phyloP scores from a whole-genome alignment of 768 basidiomycete species.

The Leccinum sublutescens region DNA sequence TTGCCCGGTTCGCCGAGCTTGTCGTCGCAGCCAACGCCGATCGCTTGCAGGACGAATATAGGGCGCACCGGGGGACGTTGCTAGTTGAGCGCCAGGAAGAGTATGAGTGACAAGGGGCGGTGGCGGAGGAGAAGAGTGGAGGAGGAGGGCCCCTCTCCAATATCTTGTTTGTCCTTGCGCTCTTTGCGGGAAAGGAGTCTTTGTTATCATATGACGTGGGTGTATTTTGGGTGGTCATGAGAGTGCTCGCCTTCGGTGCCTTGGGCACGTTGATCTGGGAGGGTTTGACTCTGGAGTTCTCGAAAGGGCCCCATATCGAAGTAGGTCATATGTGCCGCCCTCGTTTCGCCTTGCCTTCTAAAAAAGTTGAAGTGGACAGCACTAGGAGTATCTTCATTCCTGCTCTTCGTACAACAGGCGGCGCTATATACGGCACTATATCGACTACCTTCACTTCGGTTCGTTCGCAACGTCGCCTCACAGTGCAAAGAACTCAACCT shows the following conservation, averaged over 20 bases:
- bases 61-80: too few species aligned
- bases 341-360: conserved; percentile 4
- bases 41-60: too few species aligned
- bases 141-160: conserved; percentile 42
- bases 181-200: conserved; percentile 66
- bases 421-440: conserved; percentile 68
- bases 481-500: not conserved
- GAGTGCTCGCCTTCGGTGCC: conserved; percentile 72
- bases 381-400: conserved; percentile 61
- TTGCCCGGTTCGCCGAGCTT: too few species aligned
- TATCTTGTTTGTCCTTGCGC: conserved; percentile 58
- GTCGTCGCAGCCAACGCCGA: too few species aligned
- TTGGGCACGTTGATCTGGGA: conserved; percentile 64
- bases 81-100: too few species aligned
- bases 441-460: conserved; percentile 68
- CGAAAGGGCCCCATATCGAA: conserved; percentile 57
- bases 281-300: conserved; percentile 49
- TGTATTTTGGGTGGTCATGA: conserved; percentile 74
- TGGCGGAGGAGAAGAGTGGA: too few species aligned
- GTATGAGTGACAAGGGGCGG: too few species aligned
- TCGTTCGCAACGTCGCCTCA: conserved; percentile 19
- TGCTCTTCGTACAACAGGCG: conserved; percentile 67
- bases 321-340: conserved; percentile 36
- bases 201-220: conserved; percentile 65
- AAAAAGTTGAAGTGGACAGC: conserved; percentile 59